phyloP scores from a whole-genome alignment of 495 filamentous ascomycete genomes.

The Podospora sp. region DNA sequence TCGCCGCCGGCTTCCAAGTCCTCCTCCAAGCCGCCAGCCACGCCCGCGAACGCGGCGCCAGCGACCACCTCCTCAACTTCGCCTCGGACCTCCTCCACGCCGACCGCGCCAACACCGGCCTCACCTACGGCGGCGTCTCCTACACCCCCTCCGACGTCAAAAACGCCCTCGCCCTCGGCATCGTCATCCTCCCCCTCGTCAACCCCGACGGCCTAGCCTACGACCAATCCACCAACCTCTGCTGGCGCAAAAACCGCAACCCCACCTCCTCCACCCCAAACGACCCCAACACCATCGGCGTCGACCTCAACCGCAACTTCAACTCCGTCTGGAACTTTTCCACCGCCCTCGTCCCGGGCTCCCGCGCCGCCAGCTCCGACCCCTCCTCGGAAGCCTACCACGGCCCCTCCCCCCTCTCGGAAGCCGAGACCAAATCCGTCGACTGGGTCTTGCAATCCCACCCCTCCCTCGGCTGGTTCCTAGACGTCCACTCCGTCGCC shows the following conservation, averaged over 20 bases:
- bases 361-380: slow-evolving; percentile 36
- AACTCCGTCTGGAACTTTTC: slow-evolving; percentile 42
- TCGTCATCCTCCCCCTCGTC: slow-evolving; percentile 43
- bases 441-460: slow-evolving; percentile 42
- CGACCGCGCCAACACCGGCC: background rate
- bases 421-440: slow-evolving; percentile 43
- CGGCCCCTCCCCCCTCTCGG: slow-evolving; percentile 38
- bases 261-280: background rate
- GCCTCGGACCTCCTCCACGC: slow-evolving; percentile 20
- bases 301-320: slow-evolving; percentile 48
- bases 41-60: slow-evolving; percentile 28
- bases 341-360: slow-evolving; percentile 34
- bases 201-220: slow-evolving; percentile 48
- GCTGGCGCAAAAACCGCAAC: slow-evolving; percentile 50
- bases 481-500: slow-evolving; percentile 48
- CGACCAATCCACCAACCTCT: slow-evolving; percentile 38
- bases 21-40: slow-evolving; percentile 23
- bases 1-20: slow-evolving; percentile 2
- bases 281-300: slow-evolving; percentile 28
- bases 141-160: slow-evolving; percentile 45
- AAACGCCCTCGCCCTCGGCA: slow-evolving; percentile 37
- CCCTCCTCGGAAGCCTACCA: slow-evolving; percentile 37
- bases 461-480: slow-evolving; percentile 45
- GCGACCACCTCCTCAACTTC: slow-evolving; percentile 25
- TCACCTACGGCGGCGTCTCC: slow-evolving; percentile 42